phyloP scores from a whole-genome alignment of 2,329 filamentous ascomycete genomes.

The Dactylella cylindrospora region DNA sequence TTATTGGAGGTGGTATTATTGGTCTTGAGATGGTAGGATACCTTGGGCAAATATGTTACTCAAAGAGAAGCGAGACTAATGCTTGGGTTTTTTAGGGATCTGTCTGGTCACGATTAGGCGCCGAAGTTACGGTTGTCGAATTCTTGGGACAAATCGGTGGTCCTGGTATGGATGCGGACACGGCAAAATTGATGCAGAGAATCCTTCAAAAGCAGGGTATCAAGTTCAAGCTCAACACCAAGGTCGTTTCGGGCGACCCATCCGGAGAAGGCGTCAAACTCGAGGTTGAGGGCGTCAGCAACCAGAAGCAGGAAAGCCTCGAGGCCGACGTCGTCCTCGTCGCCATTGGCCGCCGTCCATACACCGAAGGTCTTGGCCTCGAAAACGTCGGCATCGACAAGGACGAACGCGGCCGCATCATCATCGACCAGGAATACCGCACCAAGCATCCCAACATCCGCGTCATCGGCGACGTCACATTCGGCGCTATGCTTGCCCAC shows the following conservation, averaged over 20 bases:
- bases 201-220: conserved; percentile 93
- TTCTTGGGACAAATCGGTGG: conserved; percentile 95
- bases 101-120: conserved; percentile 90
- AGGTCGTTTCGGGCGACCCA: conserved; percentile 83
- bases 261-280: conserved; percentile 76
- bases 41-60: no score
- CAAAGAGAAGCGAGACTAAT: no score
- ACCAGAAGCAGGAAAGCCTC: conserved; percentile 91
- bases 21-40: conserved; percentile 87
- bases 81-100: conserved; percentile 63
- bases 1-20: conserved; percentile 98
- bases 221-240: conserved; percentile 97
- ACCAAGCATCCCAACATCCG: conserved; percentile 97
- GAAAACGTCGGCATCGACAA: conserved; percentile 91
- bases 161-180: conserved; percentile 93
- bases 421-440: conserved; percentile 98
- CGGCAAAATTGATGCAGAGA: conserved; percentile 89
- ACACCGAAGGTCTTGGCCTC: conserved; percentile 85
- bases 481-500: conserved; percentile 62
- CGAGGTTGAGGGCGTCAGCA: conserved; percentile 87
- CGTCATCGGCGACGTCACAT: conserved; percentile 92
- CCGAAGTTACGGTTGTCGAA: conserved; percentile 96
- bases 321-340: conserved; percentile 95
- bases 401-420: conserved; percentile 88
- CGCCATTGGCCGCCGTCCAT: conserved; percentile 92